Percentiles rank a stretch among this genome's conserved stretches.
phyloP scores from a whole-genome alignment of 768 basidiomycete species.

The Lentinula sp. region DNA sequence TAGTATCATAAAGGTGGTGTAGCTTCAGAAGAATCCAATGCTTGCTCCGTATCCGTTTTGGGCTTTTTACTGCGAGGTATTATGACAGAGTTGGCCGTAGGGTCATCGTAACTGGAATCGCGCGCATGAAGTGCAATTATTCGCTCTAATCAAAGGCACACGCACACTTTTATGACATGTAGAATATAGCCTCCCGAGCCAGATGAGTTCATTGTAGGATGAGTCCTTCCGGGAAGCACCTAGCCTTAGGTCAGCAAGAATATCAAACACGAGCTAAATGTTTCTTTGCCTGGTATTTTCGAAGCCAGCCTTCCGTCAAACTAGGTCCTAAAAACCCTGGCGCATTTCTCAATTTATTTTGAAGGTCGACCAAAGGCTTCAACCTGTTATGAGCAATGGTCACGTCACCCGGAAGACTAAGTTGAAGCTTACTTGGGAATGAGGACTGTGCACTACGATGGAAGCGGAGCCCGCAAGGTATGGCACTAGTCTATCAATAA shows the following conservation, averaged over 20 bases:
- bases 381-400: neutral
- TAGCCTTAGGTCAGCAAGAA: constrained; percentile 12
- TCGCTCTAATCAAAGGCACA: neutral
- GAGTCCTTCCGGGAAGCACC: constrained; percentile 92
- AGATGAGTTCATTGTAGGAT: constrained; percentile 89
- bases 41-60: constrained; percentile 8
- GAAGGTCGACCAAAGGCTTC: constrained; percentile 73
- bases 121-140: neutral
- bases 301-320: constrained; percentile 81
- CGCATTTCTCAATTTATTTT: constrained; percentile 59
- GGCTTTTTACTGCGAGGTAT: constrained; percentile 36
- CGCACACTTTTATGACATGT: constrained; percentile 82
- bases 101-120: constrained; percentile 58
- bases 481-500: constrained; percentile 65
- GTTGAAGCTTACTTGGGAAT: constrained; percentile 52
- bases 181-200: constrained; percentile 88
- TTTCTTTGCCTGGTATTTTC: constrained; percentile 75
- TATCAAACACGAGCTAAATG: neutral
- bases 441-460: constrained; percentile 82
- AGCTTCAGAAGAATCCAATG: neutral
- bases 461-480: constrained; percentile 83
- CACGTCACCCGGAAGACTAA: neutral
- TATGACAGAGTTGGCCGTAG: constrained; percentile 50
- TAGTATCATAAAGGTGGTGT: neutral
- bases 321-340: constrained; percentile 72